Evolutionary conservation across 805 yeast species (phyloP), one percentile per base, ranked within the genome.

Genomic region (Saturnispora dispora): DNA sequence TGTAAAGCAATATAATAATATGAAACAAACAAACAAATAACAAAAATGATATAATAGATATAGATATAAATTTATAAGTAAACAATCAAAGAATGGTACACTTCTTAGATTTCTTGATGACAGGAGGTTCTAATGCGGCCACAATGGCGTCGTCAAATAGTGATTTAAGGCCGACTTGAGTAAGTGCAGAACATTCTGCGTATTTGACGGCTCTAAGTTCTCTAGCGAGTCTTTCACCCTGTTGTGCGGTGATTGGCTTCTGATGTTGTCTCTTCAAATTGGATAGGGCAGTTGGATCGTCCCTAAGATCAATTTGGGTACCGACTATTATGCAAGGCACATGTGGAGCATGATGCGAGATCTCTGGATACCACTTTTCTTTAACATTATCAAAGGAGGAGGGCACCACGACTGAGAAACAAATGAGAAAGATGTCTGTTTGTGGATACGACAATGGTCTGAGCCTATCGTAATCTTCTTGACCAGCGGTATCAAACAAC

Each of bases 61-160:
- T 53, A 43, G 32, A 30, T 52, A 50, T n/a, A 41, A 42, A 8
- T 42, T 35, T 32, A 17, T 20, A 28, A 25, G 43, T 28, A 46
- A 17, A 18, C 35, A 30, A 32, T 25, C 76, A 88, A 69, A 90
- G 81, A 63, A 90, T 84, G 58, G 85, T 77, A 76, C 98, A 90
- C 73, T 86, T 88, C 75, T 87, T 84, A 56, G 77, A 75, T 64
- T 81, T 82, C 63, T 79, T 85, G 61, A 86, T 82, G 57, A 85
- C 93, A 27, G 98, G 97, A 46, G 98, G 98, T 67, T 91, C 98
- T 57, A 93, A 77, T 27, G 98, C 97, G 48, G 98, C 97, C 47
- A 93, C 97, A 53, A 93, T 93, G 25, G 98, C 98, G 71, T 89
- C 97, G 67, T 93, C 98, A 71, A 91, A 91, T n/a, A 91, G 96